A percentile compares a stretch with the other conserved stretches of the same genome.
Evolutionary conservation across 2,329 filamentous ascomycete species (phyloP).

Genomic region (Ilyonectria sp.): DNA sequence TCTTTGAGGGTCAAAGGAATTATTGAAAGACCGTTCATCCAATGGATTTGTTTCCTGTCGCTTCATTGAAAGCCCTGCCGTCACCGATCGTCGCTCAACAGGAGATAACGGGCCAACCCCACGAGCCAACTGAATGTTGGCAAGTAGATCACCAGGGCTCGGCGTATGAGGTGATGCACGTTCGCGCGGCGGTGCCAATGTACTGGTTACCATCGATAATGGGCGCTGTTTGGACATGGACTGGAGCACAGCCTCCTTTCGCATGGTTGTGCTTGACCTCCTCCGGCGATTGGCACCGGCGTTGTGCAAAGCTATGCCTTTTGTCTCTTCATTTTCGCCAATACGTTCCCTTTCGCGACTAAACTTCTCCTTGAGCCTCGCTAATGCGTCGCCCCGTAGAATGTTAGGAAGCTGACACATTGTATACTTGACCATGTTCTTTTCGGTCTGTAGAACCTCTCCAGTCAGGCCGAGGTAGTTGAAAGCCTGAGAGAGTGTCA

Average conservation of each 20-base stretch:
- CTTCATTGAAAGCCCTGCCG: conserved; percentile 43
- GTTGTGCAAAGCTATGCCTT: conserved; percentile 97
- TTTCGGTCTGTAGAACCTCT: conserved; percentile 93
- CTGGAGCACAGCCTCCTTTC: conserved; percentile 85
- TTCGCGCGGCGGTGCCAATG: conserved; percentile 59
- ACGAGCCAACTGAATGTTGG: conserved; percentile 81
- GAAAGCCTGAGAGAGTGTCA: conserved; percentile 94
- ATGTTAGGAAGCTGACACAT: conserved; percentile 93
- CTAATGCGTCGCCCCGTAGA: conserved; percentile 85
- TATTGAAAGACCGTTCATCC: conserved; percentile 67
- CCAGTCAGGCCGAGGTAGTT: conserved; percentile 93
- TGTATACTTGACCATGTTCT: conserved; percentile 93
- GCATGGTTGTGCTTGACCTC: conserved; percentile 80
- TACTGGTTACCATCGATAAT: conserved; percentile 59
- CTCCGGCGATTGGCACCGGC: conserved; percentile 75
- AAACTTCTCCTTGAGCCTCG: conserved; percentile 94
- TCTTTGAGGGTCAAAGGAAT: conserved; percentile 70
- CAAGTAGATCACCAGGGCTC: conserved; percentile 84
- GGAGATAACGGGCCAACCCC: conserved; percentile 64
- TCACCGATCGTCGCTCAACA: conserved; percentile 34
- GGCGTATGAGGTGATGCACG: conserved; percentile 64
- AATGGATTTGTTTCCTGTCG: conserved; percentile 62
- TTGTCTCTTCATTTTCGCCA: conserved; percentile 82
- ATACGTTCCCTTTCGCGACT: conserved; percentile 85
- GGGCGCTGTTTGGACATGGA: conserved; percentile 69